A percentile compares a stretch with the other conserved stretches of the same genome.
Evolutionary conservation across 805 yeast genomes (phyloP).

Genomic region (Ogataea ramenticola): DNA sequence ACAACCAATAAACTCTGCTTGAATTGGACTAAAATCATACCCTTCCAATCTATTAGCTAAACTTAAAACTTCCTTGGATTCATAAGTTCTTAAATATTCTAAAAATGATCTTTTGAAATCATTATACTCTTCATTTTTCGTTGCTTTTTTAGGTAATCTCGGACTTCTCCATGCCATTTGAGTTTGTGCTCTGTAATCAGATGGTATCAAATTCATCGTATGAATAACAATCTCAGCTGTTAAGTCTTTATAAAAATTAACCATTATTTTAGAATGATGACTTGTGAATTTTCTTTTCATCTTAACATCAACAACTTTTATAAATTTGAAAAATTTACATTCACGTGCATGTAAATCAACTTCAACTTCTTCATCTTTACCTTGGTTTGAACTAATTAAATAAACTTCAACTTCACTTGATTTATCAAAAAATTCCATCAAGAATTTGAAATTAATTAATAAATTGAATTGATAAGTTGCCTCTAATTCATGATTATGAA

Average conservation of each 20-base stretch:
- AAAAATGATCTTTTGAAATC: constrained; percentile 40
- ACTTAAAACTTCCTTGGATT: constrained; percentile 14
- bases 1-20: constrained; percentile 50
- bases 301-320: constrained; percentile 18
- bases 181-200: constrained; percentile 51
- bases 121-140: constrained; percentile 6
- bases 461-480: constrained; percentile 27
- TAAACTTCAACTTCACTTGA: constrained; percentile 12
- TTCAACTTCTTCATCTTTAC: constrained; percentile 9
- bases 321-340: too few species aligned
- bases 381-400: constrained; percentile 15
- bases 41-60: constrained; percentile 23
- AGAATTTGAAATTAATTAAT: constrained; percentile 21
- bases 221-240: constrained; percentile 46
- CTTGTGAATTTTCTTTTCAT: constrained; percentile 26
- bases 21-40: constrained; percentile 39
- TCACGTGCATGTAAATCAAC: too few species aligned
- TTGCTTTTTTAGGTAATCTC: constrained; percentile 10
- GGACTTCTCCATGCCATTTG: constrained; percentile 67
- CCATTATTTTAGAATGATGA: constrained; percentile 66
- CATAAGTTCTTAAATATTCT: constrained; percentile 39
- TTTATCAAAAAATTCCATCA: constrained; percentile 14
- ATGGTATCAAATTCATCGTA: constrained; percentile 49
- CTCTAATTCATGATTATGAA: constrained; percentile 16
- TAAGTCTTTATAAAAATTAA: constrained; percentile 43